phyloP scores from a whole-genome alignment of 108 stramenopile species.

The Skeletonema potamos region DNA sequence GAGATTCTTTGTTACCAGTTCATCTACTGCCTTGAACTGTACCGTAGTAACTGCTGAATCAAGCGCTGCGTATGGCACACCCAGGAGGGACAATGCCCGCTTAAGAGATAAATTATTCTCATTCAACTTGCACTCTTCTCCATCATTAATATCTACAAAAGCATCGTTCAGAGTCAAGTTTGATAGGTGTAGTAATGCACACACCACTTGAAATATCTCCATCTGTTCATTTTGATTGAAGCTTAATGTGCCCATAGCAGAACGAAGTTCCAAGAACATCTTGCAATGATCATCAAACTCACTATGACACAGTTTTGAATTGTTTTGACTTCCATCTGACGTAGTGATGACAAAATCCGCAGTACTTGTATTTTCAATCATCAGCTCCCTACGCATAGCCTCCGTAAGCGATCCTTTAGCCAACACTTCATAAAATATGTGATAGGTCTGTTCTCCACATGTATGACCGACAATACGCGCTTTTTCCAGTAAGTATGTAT shows the following conservation, averaged over 20 bases:
- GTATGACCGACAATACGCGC: conserved; percentile 70
- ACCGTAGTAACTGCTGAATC: conserved; percentile 65
- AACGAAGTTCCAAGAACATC: conserved; percentile 44
- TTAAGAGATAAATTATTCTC: conserved; percentile 35
- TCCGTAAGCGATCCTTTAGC: conserved; percentile 15
- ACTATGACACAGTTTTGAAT: conserved; percentile 10
- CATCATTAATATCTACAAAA: conserved; percentile 31
- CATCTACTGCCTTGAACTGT: conserved; percentile 76
- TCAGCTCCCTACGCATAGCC: conserved; percentile 20
- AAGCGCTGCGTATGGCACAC: conserved; percentile 64
- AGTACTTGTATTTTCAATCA: conserved; percentile 35
- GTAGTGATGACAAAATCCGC: conserved; percentile 41
- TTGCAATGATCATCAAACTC: conserved; percentile 25
- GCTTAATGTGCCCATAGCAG: conserved; percentile 41
- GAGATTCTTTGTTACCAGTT: conserved; percentile 76
- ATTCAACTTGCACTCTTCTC: conserved; percentile 23
- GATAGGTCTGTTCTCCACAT: conserved; percentile 88
- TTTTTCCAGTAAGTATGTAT: conserved; percentile 86
- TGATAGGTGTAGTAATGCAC: conserved; percentile 36
- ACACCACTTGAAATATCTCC: conserved; percentile 50
- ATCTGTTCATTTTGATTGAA: conserved; percentile 20
- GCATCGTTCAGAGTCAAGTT: conserved; percentile 33
- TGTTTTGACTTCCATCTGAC: conserved; percentile 12
- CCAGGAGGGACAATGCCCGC: conserved; percentile 59
- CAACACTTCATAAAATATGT: conserved; percentile 89